Evolutionary conservation across 768 basidiomycete species (phyloP).

Genomic region (Trametes sanguinea): DNA sequence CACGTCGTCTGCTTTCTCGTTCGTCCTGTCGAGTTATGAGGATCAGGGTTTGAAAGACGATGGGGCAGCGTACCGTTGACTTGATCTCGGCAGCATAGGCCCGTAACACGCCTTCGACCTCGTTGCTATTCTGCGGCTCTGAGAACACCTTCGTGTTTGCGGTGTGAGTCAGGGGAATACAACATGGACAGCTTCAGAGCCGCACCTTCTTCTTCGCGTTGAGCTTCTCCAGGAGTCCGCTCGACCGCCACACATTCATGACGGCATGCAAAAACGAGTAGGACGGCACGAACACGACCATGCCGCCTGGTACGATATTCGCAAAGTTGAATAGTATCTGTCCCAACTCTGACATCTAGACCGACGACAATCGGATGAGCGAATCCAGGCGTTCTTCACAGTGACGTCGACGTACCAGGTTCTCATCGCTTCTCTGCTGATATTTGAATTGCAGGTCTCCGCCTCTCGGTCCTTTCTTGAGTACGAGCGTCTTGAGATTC

Average conservation of each 20-base stretch:
- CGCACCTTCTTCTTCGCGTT: conserved; percentile 72
- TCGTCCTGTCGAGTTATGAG: neutral
- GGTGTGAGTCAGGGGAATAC: no score
- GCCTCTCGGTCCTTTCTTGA: conserved; percentile 75
- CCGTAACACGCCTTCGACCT: conserved; percentile 74
- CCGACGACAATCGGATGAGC: no score
- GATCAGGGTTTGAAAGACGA: neutral
- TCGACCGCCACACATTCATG: conserved; percentile 64
- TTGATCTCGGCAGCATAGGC: conserved; percentile 62
- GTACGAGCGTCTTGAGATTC: conserved; percentile 74
- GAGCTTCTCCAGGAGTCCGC: conserved; percentile 63
- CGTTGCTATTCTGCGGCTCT: conserved; percentile 73
- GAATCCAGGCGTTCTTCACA: no score
- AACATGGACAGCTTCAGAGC: no score
- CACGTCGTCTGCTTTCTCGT: conserved; percentile 36
- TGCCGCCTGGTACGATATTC: conserved; percentile 77
- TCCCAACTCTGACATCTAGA: conserved; percentile 78
- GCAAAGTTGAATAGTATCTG: conserved; percentile 80
- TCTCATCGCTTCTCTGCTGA: conserved; percentile 62
- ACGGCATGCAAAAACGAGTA: conserved; percentile 78
- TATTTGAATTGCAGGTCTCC: conserved; percentile 80
- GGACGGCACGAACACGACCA: conserved; percentile 94
- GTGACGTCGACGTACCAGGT: conserved; percentile 45
- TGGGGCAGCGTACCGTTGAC: conserved; percentile 1
- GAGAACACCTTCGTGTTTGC: conserved; percentile 67